Percentiles rank a stretch among this genome's conserved stretches.
Evolutionary conservation across 768 basidiomycete genomes (phyloP).

Genomic region (Termitomyces sp.): DNA sequence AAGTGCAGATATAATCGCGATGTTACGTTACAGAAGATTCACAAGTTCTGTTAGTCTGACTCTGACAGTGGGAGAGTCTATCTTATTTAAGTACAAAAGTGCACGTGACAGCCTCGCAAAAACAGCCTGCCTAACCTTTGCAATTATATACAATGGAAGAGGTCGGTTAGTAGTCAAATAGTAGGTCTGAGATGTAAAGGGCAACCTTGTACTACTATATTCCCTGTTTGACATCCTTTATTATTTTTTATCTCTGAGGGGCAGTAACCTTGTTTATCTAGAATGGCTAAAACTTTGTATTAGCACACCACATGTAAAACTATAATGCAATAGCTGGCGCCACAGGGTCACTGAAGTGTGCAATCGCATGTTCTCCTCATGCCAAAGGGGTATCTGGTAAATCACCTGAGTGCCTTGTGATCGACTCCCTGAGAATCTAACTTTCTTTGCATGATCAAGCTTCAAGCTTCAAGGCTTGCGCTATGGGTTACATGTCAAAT

Average conservation of each 20-base stretch:
- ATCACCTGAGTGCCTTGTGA: no score
- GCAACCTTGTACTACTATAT: no score
- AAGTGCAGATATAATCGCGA: constrained; percentile 14
- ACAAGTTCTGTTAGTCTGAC: no score
- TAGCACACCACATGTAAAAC: no score
- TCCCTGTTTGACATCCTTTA: neutral
- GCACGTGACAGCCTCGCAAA: constrained; percentile 14
- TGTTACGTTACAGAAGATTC: constrained; percentile 3
- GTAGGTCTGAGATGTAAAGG: no score
- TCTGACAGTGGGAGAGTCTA: no score
- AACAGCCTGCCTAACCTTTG: neutral
- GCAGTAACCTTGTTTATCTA: neutral
- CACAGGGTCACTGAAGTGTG: neutral
- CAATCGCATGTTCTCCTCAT: neutral
- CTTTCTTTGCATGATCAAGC: neutral
- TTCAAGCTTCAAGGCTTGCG: no score
- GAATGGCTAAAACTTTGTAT: neutral
- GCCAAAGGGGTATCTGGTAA: neutral
- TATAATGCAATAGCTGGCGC: neutral
- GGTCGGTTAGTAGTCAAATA: no score
- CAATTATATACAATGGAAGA: no score
- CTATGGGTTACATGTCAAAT: neutral
- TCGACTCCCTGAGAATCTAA: no score
- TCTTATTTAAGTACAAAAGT: constrained; percentile 9
- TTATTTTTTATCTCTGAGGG: no score